A percentile compares a stretch with the other conserved stretches of the same genome.
phyloP scores from a whole-genome alignment of 2,329 filamentous ascomycete genomes.

The Aspergillus vadensis region DNA sequence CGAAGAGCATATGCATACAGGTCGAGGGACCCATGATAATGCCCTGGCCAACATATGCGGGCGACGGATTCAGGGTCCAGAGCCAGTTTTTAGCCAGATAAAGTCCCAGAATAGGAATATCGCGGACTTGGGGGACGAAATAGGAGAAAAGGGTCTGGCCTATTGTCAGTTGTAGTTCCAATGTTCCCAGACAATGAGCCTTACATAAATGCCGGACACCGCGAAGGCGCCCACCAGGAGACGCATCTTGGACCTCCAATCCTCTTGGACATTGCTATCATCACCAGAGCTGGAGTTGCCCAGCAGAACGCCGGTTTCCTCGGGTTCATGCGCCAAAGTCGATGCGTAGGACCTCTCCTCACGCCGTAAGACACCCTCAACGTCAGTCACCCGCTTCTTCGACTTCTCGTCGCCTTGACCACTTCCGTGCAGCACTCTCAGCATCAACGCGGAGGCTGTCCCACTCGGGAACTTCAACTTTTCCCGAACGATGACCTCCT shows the following conservation, averaged over 20 bases:
- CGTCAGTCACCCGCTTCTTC: slow-evolving; percentile 25
- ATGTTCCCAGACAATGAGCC: slow-evolving; percentile 19
- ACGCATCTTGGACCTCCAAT: slow-evolving; percentile 65
- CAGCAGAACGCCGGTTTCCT: slow-evolving; percentile 53
- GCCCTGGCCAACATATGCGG: slow-evolving; percentile 96
- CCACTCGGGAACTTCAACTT: slow-evolving; percentile 92
- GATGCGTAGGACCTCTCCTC: slow-evolving; percentile 32
- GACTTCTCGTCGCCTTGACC: slow-evolving; percentile 46
- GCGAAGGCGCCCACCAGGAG: slow-evolving; percentile 62
- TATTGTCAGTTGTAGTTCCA: slow-evolving; percentile 6
- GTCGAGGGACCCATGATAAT: slow-evolving; percentile 98
- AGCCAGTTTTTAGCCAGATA: slow-evolving; percentile 78
- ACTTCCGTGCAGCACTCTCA: slow-evolving; percentile 79
- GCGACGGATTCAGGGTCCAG: slow-evolving; percentile 93
- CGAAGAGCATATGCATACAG: slow-evolving; percentile 91
- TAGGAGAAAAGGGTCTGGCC: slow-evolving; percentile 80
- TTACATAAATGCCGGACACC: slow-evolving; percentile 58
- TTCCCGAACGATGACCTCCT: slow-evolving; percentile 90
- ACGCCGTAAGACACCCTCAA: slow-evolving; percentile 19
- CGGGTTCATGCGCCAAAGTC: slow-evolving; percentile 37
- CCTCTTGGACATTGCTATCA: slow-evolving; percentile 43
- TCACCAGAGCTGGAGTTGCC: slow-evolving; percentile 42
- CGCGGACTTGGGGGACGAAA: slow-evolving; percentile 81
- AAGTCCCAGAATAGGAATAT: slow-evolving; percentile 82
- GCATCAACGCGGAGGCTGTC: slow-evolving; percentile 92